A percentile compares a stretch with the other conserved stretches of the same genome.
Conservation (phyloP, 495 filamentous ascomycete species). For the Elasticomyces elasticus region DNA sequence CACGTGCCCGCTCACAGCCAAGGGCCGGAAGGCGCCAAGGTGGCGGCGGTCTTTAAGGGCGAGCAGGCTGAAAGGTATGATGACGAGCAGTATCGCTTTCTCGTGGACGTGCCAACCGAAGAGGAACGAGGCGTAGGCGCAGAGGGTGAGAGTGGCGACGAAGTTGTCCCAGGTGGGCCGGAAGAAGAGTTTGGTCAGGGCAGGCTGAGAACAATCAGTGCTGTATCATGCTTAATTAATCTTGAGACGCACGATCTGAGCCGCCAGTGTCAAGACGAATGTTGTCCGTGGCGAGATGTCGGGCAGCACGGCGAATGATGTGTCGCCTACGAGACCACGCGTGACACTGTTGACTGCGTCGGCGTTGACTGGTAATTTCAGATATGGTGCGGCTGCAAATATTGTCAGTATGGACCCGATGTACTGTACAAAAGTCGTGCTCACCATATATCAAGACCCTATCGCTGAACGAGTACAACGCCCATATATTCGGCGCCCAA, state of each 20-base stretch:
- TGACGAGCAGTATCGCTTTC: conserved; percentile 87
- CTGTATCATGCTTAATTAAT: not conserved
- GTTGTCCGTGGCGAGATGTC: conserved; percentile 70
- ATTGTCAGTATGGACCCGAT: not conserved
- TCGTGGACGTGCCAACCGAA: conserved; percentile 99
- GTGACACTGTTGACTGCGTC: conserved; percentile 80
- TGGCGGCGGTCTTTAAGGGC: conserved; percentile 87
- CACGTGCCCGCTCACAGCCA: conserved; percentile 88
- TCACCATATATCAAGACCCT: conserved; percentile 68
- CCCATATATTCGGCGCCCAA: conserved; percentile 97
- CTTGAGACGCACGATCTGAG: conserved; percentile 56
- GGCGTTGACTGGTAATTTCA: conserved; percentile 61
- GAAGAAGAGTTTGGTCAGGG: conserved; percentile 71
- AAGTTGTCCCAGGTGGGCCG: conserved; percentile 79
- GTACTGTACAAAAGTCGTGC: conserved; percentile 16
- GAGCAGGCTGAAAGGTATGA: conserved; percentile 91
- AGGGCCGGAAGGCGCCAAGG: conserved; percentile 80
- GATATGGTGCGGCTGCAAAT: conserved; percentile 58
- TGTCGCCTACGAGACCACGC: conserved; percentile 87
- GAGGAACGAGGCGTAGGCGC: conserved; percentile 90
- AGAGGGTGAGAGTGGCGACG: conserved; percentile 82
- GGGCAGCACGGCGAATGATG: conserved; percentile 84
- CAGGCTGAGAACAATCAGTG: conserved; percentile 38
- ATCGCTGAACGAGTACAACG: conserved; percentile 88
- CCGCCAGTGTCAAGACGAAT: conserved; percentile 71